Percentiles rank a stretch among this genome's conserved stretches.
phyloP scores from a whole-genome alignment of 1,284 basidiomycete species.

The Cutaneotrichosporon mucoides region DNA sequence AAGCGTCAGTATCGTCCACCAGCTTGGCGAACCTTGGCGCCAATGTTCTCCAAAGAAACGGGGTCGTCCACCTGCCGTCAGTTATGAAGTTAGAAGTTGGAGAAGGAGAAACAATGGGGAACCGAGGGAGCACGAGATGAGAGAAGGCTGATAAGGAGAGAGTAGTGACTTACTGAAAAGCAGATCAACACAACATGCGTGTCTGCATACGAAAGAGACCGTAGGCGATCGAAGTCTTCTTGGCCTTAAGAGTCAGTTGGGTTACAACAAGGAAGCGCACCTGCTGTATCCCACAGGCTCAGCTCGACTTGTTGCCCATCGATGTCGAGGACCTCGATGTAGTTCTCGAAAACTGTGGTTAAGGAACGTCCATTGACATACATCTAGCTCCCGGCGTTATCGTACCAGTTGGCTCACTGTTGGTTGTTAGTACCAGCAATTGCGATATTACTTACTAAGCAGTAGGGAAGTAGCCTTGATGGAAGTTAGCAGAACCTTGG shows the following conservation, averaged over 20 bases:
- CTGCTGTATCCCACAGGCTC: constrained; percentile 94
- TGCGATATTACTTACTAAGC: constrained; percentile 31
- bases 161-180: constrained; percentile 65
- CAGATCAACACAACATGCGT: constrained; percentile 93
- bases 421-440: background rate
- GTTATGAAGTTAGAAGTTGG: background rate
- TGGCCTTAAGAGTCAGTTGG: constrained; percentile 60
- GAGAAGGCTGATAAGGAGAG: too few relatives aligned
- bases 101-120: too few relatives aligned
- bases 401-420: constrained; percentile 71
- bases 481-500: constrained; percentile 6
- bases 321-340: constrained; percentile 76
- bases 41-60: constrained; percentile 83
- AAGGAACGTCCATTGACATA: constrained; percentile 28
- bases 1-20: background rate
- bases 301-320: constrained; percentile 82
- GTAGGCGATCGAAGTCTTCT: constrained; percentile 89
- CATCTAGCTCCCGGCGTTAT: background rate
- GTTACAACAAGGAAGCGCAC: constrained; percentile 52
- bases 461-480: constrained; percentile 41
- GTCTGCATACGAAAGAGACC: constrained; percentile 88
- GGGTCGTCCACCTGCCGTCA: constrained; percentile 75
- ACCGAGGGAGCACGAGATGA: too few relatives aligned
- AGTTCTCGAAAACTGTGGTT: constrained; percentile 71
- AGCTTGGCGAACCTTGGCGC: constrained; percentile 63